Conservation (phyloP, 768 basidiomycete species). For the Podaxis sp. region DNA sequence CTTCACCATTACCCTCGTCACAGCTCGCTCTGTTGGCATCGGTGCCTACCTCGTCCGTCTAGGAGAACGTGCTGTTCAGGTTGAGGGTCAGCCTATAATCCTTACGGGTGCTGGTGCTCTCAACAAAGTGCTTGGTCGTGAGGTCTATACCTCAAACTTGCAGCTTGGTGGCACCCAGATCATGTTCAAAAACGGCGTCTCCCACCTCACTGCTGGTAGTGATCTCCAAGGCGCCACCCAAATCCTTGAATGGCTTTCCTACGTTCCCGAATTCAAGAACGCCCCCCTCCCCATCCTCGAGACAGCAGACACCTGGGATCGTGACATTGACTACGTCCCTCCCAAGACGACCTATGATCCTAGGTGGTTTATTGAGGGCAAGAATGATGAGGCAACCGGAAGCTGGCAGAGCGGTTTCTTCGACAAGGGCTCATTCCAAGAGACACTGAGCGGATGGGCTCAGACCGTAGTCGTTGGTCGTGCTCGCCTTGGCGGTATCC, state of each 20-base stretch:
- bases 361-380: conserved; percentile 97
- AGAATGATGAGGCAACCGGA: conserved; percentile 74
- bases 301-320: conserved; percentile 82
- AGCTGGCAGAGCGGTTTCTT: conserved; percentile 91
- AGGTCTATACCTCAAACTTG: conserved; percentile 97
- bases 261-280: conserved; percentile 82
- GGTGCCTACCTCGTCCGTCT: conserved; percentile 98
- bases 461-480: conserved; percentile 98
- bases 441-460: conserved; percentile 98
- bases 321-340: conserved; percentile 84
- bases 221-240: conserved; percentile 95
- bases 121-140: conserved; percentile 98
- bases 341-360: conserved; percentile 97
- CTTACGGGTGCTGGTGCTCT: conserved; percentile 95
- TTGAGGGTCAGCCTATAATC: conserved; percentile 99
- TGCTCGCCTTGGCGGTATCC: conserved; percentile 94
- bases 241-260: conserved; percentile 93
- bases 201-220: conserved; percentile 91
- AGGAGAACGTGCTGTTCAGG: conserved; percentile 96
- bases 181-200: conserved; percentile 99
- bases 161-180: conserved; percentile 99
- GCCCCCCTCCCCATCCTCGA: conserved; percentile 77
- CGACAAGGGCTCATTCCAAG: conserved; percentile 97
- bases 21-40: conserved; percentile 97
- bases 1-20: conserved; percentile 98